Base-by-base conservation (phyloP, 2,329 filamentous ascomycete genomes). In the Fusarium sp. region DNA sequence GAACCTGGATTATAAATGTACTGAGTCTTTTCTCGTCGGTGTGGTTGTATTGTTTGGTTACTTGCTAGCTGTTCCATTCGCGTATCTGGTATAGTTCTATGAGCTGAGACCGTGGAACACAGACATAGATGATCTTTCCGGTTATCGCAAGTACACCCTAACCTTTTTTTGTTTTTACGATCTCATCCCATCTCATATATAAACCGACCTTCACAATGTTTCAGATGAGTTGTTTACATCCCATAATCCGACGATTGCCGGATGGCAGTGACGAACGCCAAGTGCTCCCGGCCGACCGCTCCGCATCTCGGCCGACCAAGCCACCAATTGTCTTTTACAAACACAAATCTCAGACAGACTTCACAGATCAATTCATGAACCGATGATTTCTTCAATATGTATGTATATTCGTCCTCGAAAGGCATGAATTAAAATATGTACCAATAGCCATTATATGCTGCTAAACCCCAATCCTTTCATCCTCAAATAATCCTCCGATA, bases 391-490 rank as follows among this genome's bases (percentile, higher is more conserved):
- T 42, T 12, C 1, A 6, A 16, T 23, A 23, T 23, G 3, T 51
- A 41, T 41, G 49, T 42, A 18, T 28, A 41, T 6, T 30, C 23
- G 13, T 18, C 40, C 42, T 5, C 14, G 18, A 23, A 45, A 43
- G 49, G 43, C 27, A 18, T 43, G 41, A 53, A 59, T 47, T 32
- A 20, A 30, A 46, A 37, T 66, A 66, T 50, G 9, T 66, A 66
- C 55, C 28, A 30, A 30, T 59, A 46, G 45, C 58, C 16, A 63
- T 27, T 48, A 57, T 56, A 10, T 48, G 46, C 16, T 56, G 42
- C 34, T 21, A 32, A 41, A 27, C 41, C 32, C 45, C 27, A 69
- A 55, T 37, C 41, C 41, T 23, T 20, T 41, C n/a, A 53, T 56
- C 56, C 13, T 11, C 30, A 30, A 25, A 63, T 16, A 43, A 13